Evolutionary conservation across 495 filamentous ascomycete genomes (phyloP), one percentile per base, ranked within the genome.

Genomic region (Daldinia childiae): DNA sequence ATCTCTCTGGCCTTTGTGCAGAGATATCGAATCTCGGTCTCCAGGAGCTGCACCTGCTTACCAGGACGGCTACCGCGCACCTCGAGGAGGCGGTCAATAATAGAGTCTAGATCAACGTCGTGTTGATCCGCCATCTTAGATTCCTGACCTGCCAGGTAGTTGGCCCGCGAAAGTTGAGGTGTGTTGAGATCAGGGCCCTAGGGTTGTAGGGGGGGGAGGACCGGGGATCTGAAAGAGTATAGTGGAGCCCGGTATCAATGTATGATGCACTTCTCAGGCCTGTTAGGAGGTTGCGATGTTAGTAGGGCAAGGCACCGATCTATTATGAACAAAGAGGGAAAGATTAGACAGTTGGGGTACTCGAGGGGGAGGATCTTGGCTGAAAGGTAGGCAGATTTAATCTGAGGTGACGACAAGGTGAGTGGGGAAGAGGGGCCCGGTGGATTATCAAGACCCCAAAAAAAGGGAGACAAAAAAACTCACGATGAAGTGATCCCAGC

Each of bases 1-100:
- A 99, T 99, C 83, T 99, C 95, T 66, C 95, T 91, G 41, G 95
- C 94, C 86, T 98, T 99, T 75, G 95, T 98, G 88, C 95, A 99
- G 70, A 99, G 90, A 84, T 90, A 97, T 75, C 95, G 92, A 73
- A 99, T 99, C 85, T 99, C 96, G 60, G 93, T 90, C 80, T 99
- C 95, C 69, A 97, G 84, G 68, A 99, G 89, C 82, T 99, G 95
- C 43, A 99, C 96, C 83, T 98, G 95, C 85, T 99, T 99, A 70
- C 95, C 95, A 59, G 95, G 95, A 79, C 95, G 88, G 87, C 95
- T 98, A 76, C 95, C 95, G 84, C 95, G 90, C 82, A 99, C 95
- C 84, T 99, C 95, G 74, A 99, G 85, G 80, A 99, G 88, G 83
- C 95, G 88, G 81, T 99, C 95, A 82, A 99, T 99, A 87, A 99